Base-by-base conservation (phyloP, 2,329 filamentous ascomycete species). In the Dothideomycetidae sp. region DNA sequence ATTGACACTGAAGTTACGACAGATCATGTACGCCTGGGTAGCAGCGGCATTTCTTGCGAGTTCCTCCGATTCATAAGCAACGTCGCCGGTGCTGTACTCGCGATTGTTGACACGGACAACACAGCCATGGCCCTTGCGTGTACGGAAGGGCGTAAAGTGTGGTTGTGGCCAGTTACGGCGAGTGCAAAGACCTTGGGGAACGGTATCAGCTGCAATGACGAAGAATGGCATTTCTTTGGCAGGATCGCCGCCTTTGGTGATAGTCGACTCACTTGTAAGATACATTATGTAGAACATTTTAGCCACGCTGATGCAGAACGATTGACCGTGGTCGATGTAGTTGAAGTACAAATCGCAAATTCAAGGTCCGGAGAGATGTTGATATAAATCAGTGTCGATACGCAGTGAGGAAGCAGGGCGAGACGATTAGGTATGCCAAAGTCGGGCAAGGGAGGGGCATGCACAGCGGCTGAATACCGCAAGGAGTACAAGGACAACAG, bases 1-100 rank as follows among this genome's bases (percentile, higher is more conserved):
- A 56, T 93, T 94, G 59, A 92, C 82, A 39, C 84, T 93, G 63
- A 94, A 94, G 68, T 93, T 93, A 46, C 85, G 80, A 68, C 88
- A 94, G 48, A 94, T 90, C 75, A 93, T 88, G 62, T 93, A 96
- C 41, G 88, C 88, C 44, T 85, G 81, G 73, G 92, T 92, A 43
- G 88, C 88, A 16, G 88, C 88, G 52, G 88, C 90, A 59, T 96
- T 86, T 54, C 85, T 82, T 32, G 88, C 88, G 47, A 93, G 68
- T 33, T 73, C 67, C 56, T 88, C 81, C 44, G 79, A 81, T 56
- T 81, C 76, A 63, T 90, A 93, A 46, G 78, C 73, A 26, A 81
- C 71, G 58, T 93, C 85, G 10, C 36, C 36, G 30, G 86, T 93
- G 58, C 86, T 83, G 64, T 94, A 96, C 66, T 93, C 84, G 54